A percentile compares a stretch with the other conserved stretches of the same genome.
These are phyloP conservation scores for Candida krabiensis DNA, from an alignment of 805 yeast genomes.

Conservation along the genomic window DNA sequence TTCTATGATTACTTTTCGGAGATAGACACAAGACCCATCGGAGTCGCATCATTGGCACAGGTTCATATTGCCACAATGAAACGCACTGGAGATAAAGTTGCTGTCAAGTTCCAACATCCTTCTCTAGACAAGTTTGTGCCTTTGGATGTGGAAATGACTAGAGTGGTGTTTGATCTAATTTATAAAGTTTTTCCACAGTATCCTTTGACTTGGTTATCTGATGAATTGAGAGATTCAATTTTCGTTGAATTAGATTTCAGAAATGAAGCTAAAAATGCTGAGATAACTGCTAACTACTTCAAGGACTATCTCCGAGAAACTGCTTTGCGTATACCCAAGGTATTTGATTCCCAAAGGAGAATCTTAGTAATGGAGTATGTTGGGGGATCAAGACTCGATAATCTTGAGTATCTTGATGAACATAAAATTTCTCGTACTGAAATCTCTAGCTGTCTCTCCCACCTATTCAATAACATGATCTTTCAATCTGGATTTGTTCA, in stretches of 20 bases:
- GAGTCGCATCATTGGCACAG: constrained; percentile 95
- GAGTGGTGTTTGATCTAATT: constrained; percentile 70
- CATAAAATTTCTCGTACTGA: constrained; percentile 71
- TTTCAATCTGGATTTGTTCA: constrained; percentile 91
- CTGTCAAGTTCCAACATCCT: constrained; percentile 95
- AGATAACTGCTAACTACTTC: constrained; percentile 68
- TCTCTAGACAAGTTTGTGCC: constrained; percentile 85
- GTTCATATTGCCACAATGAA: constrained; percentile 78
- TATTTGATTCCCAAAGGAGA: constrained; percentile 64
- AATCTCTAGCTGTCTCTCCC: constrained; percentile 83
- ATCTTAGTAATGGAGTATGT: constrained; percentile 86
- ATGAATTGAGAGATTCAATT: constrained; percentile 83
- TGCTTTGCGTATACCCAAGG: constrained; percentile 76
- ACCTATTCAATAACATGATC: constrained; percentile 91
- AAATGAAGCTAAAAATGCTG: constrained; percentile 83
- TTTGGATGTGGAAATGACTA: constrained; percentile 77
- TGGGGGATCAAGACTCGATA: constrained; percentile 80
- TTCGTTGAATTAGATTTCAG: constrained; percentile 88
- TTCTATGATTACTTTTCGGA: constrained; percentile 64
- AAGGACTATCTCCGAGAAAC: constrained; percentile 54
- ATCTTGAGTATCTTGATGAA: constrained; percentile 59
- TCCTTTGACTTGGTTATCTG: constrained; percentile 93
- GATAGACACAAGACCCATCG: constrained; percentile 77
- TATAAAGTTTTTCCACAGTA: constrained; percentile 87
- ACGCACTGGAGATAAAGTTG: constrained; percentile 63